Evolutionary conservation across 352 stramenopile species (phyloP).

Genomic region (Phytopythium mirpurense): DNA sequence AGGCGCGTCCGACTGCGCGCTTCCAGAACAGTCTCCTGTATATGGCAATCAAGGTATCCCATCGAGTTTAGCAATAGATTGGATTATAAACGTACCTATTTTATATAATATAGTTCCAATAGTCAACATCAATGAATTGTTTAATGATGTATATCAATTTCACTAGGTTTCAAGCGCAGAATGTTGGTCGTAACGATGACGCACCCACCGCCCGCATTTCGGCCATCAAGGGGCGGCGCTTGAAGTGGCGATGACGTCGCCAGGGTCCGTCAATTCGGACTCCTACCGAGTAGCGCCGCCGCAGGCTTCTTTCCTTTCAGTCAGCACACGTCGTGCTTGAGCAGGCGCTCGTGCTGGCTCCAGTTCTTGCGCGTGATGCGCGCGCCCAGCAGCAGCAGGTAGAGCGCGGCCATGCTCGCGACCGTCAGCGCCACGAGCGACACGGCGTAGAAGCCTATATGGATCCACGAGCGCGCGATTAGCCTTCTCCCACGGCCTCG

Average conservation of each 20-base stretch:
- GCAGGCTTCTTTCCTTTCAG: too few relatives aligned
- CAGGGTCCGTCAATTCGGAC: too few relatives aligned
- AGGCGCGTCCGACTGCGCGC: not conserved
- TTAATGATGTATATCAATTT: not conserved
- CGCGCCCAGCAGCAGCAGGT: slow-evolving; percentile 37
- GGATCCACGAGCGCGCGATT: not conserved
- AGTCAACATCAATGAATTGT: too few relatives aligned
- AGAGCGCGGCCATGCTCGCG: slow-evolving; percentile 28
- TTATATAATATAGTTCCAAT: not conserved
- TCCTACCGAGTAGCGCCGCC: too few relatives aligned
- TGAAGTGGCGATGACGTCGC: too few relatives aligned
- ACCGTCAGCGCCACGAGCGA: slow-evolving; percentile 36
- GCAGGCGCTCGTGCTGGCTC: slow-evolving; percentile 23
- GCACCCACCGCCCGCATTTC: too few relatives aligned
- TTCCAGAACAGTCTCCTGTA: slow-evolving; percentile 2
- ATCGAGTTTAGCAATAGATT: too few relatives aligned
- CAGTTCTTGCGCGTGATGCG: slow-evolving; percentile 42
- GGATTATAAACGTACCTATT: too few relatives aligned
- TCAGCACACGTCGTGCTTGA: slow-evolving; percentile 26
- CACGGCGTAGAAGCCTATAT: slow-evolving; percentile 32
- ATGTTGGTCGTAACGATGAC: not conserved
- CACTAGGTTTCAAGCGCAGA: not conserved
- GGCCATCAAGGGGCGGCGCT: too few relatives aligned
- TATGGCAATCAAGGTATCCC: too few relatives aligned
- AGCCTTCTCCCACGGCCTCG: too few relatives aligned